A percentile compares a stretch with the other conserved stretches of the same genome.
These are phyloP conservation scores for Dictyostelium intermedium DNA, from an alignment of 78 protist species.

Conservation along the genomic window DNA sequence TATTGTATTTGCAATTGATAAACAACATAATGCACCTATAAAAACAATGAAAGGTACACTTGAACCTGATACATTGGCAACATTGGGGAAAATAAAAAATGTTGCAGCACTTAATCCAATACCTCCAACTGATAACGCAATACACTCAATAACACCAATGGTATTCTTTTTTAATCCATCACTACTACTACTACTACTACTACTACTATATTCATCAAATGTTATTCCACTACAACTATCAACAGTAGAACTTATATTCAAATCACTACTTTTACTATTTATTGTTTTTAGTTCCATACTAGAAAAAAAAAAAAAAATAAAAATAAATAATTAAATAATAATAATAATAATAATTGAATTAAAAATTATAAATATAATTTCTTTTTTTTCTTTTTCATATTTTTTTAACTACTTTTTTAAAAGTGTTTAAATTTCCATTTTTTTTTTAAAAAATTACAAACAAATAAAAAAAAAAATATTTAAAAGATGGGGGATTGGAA, in stretches of 20 bases:
- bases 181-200: too few species aligned
- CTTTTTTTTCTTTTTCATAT: too few species aligned
- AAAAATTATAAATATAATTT: too few species aligned
- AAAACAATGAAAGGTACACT: background rate
- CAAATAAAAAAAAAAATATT: too few species aligned
- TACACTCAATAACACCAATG: constrained; percentile 1
- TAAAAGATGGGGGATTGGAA: too few species aligned
- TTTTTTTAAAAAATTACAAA: too few species aligned
- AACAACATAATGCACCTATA: constrained; percentile 21
- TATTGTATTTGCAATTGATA: constrained; percentile 44
- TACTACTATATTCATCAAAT: too few species aligned
- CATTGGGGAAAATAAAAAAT: constrained; percentile 27
- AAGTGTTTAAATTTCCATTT: too few species aligned
- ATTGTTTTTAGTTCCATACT: background rate
- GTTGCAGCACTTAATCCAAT: constrained; percentile 50
- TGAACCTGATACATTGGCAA: constrained; percentile 32
- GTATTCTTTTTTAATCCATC: constrained; percentile 33
- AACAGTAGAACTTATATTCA: background rate
- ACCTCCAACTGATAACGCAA: constrained; percentile 38
- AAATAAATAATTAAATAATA: too few species aligned
- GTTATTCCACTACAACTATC: background rate
- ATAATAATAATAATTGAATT: too few species aligned
- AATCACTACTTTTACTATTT: background rate
- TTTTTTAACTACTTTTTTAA: too few species aligned
- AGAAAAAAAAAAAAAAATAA: background rate